Percentiles rank a stretch among this genome's conserved stretches.
phyloP scores from a whole-genome alignment of 2,329 filamentous ascomycete genomes.

The Venturia pyrina region DNA sequence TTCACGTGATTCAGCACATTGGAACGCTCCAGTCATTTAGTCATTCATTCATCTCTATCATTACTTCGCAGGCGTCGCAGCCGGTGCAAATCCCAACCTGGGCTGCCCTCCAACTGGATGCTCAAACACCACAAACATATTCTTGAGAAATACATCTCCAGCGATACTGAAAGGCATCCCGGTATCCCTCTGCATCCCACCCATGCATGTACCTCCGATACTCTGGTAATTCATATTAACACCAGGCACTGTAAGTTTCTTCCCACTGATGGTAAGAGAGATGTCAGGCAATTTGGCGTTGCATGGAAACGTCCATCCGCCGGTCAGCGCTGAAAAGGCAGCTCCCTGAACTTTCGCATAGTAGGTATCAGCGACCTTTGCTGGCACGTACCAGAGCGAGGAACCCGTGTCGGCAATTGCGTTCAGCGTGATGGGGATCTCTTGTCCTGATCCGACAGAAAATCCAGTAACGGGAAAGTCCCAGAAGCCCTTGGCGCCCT shows the following conservation, averaged over 20 bases:
- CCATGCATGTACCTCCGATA: conserved; percentile 46
- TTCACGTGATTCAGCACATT: too few relatives aligned
- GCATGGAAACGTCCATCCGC: neutral
- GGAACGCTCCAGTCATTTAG: neutral
- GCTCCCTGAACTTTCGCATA: conserved; percentile 48
- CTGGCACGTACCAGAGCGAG: conserved; percentile 47
- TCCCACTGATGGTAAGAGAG: neutral
- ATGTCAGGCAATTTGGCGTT: conserved; percentile 7
- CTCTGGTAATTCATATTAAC: conserved; percentile 10
- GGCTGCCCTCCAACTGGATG: conserved; percentile 26
- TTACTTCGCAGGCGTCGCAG: neutral
- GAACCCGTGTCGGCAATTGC: conserved; percentile 62
- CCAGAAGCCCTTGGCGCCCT: conserved; percentile 54
- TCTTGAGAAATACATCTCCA: conserved; percentile 72
- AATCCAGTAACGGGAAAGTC: conserved; percentile 48
- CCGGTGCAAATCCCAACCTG: conserved; percentile 31
- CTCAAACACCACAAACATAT: conserved; percentile 65
- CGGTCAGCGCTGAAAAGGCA: conserved; percentile 25
- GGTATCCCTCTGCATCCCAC: conserved; percentile 58
- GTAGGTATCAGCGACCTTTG: conserved; percentile 45
- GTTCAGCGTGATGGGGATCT: conserved; percentile 32
- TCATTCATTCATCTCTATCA: neutral
- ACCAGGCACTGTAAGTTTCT: conserved; percentile 3
- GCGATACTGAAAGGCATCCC: conserved; percentile 56
- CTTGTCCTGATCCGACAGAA: conserved; percentile 36